These are phyloP conservation scores for Hymenoscyphus occultus DNA, from an alignment of 2,329 filamentous ascomycete genomes.

Conservation along the genomic window DNA sequence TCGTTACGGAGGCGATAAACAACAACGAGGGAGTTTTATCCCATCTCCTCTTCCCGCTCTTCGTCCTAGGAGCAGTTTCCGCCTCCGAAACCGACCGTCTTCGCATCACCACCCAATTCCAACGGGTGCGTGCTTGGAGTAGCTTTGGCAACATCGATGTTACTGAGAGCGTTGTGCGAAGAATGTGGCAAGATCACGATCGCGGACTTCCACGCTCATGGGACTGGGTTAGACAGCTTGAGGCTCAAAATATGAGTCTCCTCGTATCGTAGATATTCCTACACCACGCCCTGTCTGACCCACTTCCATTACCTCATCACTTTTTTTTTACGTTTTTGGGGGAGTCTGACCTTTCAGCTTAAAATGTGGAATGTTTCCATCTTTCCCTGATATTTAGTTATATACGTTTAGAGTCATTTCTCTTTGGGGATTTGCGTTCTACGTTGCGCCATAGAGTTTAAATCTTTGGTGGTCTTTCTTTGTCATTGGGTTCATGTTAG, in stretches of 20 bases:
- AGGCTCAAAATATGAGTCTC: slow-evolving; percentile 18
- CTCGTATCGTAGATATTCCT: slow-evolving; percentile 20
- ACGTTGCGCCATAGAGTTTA: neutral
- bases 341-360: neutral
- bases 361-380: neutral
- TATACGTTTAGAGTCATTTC: neutral
- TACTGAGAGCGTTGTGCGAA: slow-evolving; percentile 17
- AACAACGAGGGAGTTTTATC: slow-evolving; percentile 19
- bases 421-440: neutral
- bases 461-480: neutral
- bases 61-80: slow-evolving; percentile 23
- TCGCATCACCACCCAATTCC: slow-evolving; percentile 17
- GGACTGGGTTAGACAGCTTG: slow-evolving; percentile 26
- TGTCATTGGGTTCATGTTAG: neutral
- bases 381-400: neutral
- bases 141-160: slow-evolving; percentile 26
- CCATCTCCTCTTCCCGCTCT: slow-evolving; percentile 28
- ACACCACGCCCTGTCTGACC: neutral
- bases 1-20: slow-evolving; percentile 20
- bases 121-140: slow-evolving; percentile 22
- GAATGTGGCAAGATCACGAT: slow-evolving; percentile 25
- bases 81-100: slow-evolving; percentile 17
- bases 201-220: slow-evolving; percentile 4
- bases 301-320: neutral
- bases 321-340: neutral